Evolutionary conservation across 306 rosid genomes (phyloP).

Genomic region (Cicer pinnatifidum): DNA sequence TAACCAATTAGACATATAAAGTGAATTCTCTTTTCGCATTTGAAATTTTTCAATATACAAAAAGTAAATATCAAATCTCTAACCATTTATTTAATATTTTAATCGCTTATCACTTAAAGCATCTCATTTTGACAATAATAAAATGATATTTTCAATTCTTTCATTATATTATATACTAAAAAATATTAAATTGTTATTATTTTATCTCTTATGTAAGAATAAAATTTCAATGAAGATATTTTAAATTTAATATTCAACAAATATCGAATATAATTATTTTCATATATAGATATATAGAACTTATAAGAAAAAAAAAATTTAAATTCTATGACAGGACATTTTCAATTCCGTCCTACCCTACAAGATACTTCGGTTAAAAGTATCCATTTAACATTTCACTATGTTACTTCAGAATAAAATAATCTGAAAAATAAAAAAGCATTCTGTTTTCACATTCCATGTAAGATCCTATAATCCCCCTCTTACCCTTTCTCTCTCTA

Average conservation of each 20-base stretch:
- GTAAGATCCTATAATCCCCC: constrained; percentile 36
- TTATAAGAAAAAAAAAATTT: neutral
- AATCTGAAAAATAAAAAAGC: neutral
- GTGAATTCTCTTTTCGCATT: too few relatives aligned
- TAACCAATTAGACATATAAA: too few relatives aligned
- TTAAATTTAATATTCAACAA: too few relatives aligned
- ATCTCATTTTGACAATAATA: too few relatives aligned
- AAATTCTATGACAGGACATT: constrained; percentile 20
- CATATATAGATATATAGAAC: too few relatives aligned
- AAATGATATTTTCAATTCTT: too few relatives aligned
- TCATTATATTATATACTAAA: neutral
- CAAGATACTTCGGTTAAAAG: constrained; percentile 43
- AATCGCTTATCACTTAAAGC: too few relatives aligned
- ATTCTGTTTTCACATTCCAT: constrained; percentile 43
- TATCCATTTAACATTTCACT: constrained; percentile 28
- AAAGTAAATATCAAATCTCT: too few relatives aligned
- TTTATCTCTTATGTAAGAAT: neutral
- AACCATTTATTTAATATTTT: too few relatives aligned
- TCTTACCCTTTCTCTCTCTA: constrained; percentile 6
- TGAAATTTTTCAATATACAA: too few relatives aligned
- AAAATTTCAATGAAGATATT: neutral
- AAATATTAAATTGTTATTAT: neutral
- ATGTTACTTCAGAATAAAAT: neutral
- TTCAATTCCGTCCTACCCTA: constrained; percentile 47
- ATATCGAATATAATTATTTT: too few relatives aligned